A percentile compares a stretch with the other conserved stretches of the same genome.
These are phyloP conservation scores for Hemileia vastatrix DNA, from an alignment of 1,284 basidiomycete species.

Conservation along the genomic window DNA sequence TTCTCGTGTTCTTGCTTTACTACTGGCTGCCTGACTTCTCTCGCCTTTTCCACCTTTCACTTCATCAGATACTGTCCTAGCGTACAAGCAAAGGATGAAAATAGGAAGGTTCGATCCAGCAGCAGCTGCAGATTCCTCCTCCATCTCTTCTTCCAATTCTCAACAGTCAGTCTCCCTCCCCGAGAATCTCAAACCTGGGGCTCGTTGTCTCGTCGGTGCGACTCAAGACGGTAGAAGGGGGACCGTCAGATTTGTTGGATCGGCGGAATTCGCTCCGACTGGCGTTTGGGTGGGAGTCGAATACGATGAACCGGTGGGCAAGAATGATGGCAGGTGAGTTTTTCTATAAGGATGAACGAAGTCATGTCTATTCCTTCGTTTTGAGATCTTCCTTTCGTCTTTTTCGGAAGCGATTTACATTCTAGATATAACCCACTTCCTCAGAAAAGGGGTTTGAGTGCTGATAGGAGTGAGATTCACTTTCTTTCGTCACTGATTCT, in stretches of 20 bases:
- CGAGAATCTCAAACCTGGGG: slow-evolving; percentile 54
- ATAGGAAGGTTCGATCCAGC: slow-evolving; percentile 72
- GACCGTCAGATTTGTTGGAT: slow-evolving; percentile 70
- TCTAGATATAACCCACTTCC: background rate
- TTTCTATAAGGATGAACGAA: too few relatives aligned
- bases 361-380: too few relatives aligned
- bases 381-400: background rate
- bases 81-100: slow-evolving; percentile 77
- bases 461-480: too few relatives aligned
- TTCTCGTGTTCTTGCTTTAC: background rate
- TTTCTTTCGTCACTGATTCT: too few relatives aligned
- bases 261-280: slow-evolving; percentile 58
- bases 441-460: too few relatives aligned
- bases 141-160: slow-evolving; percentile 21
- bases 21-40: background rate
- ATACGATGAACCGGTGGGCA: slow-evolving; percentile 91
- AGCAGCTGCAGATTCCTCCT: slow-evolving; percentile 40
- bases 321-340: slow-evolving; percentile 85
- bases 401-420: background rate
- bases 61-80: slow-evolving; percentile 71
- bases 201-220: slow-evolving; percentile 75
- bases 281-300: slow-evolving; percentile 79
- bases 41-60: too few relatives aligned
- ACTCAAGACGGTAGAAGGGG: slow-evolving; percentile 61
- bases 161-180: slow-evolving; percentile 16